A percentile compares a stretch with the other conserved stretches of the same genome.
Conservation (phyloP, 805 yeast species). For the Schwanniomyces yamadae region DNA sequence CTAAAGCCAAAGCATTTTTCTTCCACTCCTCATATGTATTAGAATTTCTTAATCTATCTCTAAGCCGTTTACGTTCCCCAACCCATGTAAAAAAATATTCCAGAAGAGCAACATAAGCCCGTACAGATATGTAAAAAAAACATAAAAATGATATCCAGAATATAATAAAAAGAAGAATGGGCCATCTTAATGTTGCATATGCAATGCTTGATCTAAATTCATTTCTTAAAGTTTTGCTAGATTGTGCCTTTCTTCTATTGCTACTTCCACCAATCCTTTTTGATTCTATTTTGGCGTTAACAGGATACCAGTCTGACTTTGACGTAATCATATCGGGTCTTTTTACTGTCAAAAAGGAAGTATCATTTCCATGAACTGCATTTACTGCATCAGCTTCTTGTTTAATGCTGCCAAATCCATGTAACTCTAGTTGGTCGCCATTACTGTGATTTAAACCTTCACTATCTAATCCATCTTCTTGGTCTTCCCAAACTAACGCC, state of each 20-base stretch:
- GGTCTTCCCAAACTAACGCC: constrained; percentile 39
- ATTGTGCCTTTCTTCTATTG: constrained; percentile 4
- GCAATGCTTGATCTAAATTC: constrained; percentile 38
- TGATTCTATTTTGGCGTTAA: constrained; percentile 2
- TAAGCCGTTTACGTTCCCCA: constrained; percentile 51
- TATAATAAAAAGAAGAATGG: constrained; percentile 51
- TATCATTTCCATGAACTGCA: constrained; percentile 1
- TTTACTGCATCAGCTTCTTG: neutral
- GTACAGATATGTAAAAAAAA: constrained; percentile 47
- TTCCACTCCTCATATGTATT: constrained; percentile 62
- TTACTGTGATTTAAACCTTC: neutral
- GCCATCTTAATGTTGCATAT: constrained; percentile 58
- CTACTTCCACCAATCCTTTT: neutral
- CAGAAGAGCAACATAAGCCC: constrained; percentile 61
- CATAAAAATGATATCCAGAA: constrained; percentile 56
- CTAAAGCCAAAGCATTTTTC: constrained; percentile 55
- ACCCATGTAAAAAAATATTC: constrained; percentile 62
- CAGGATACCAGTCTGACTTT: constrained; percentile 28
- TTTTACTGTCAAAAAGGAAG: constrained; percentile 1
- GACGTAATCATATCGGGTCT: constrained; percentile 22
- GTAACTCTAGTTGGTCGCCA: neutral
- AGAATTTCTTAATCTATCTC: constrained; percentile 50
- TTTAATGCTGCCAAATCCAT: too few species aligned
- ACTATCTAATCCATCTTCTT: constrained; percentile 16
- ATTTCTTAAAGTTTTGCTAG: constrained; percentile 20